phyloP scores from a whole-genome alignment of 192 early-diverging fungal genomes.

The Backusella circina region DNA sequence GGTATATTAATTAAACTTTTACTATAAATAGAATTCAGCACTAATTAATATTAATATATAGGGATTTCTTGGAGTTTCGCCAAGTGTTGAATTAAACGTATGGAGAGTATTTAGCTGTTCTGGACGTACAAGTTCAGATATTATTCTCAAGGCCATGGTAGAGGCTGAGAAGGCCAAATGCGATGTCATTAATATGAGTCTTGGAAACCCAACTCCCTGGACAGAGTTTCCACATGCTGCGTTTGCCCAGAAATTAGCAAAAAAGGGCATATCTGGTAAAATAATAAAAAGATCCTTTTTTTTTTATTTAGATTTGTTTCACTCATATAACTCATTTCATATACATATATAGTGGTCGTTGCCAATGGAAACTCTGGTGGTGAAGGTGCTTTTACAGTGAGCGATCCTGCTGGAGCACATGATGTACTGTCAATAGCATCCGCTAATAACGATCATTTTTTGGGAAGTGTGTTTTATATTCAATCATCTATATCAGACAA shows the following conservation, averaged over 20 bases:
- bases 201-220: conserved; percentile 67
- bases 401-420: conserved; percentile 53
- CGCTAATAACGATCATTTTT: conserved; percentile 38
- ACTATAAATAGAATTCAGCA: background rate
- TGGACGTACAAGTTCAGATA: conserved; percentile 59
- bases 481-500: background rate
- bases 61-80: conserved; percentile 61
- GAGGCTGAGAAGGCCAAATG: conserved; percentile 56
- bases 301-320: background rate
- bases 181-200: conserved; percentile 81
- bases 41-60: background rate
- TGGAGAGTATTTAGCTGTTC: conserved; percentile 85
- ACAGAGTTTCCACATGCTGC: conserved; percentile 55
- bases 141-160: conserved; percentile 76
- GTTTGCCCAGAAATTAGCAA: conserved; percentile 50
- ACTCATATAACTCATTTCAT: background rate
- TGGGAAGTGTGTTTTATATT: conserved; percentile 29
- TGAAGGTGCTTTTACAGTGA: conserved; percentile 54
- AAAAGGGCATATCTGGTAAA: conserved; percentile 25
- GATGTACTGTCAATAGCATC: conserved; percentile 58
- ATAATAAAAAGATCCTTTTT: background rate
- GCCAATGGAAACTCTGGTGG: conserved; percentile 64
- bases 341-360: conserved; percentile 40
- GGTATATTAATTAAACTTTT: conserved; percentile 11
- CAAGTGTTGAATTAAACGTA: conserved; percentile 63